Evolutionary conservation across 805 yeast species (phyloP), one percentile per base, ranked within the genome.

Genomic region (Sungouiella blattae): DNA sequence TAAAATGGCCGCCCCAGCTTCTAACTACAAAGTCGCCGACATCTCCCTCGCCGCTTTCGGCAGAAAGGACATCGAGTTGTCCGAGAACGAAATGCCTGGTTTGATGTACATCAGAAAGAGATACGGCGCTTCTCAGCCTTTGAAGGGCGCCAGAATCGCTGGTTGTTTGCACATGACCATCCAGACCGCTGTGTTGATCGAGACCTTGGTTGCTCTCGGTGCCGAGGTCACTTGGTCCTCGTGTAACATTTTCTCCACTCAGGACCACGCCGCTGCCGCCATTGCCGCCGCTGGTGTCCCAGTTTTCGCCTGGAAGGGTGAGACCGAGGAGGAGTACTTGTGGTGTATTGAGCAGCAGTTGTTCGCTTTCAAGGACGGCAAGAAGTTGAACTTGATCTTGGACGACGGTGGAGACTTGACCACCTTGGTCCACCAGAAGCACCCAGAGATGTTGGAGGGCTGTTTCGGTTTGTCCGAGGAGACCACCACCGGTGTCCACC

Each of bases 331-430:
- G 78, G 98, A 91, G 77, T 93, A 91, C 81, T 64, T 79, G 63
- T 91, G 98, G 98, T 91, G 98, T 80, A 87, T 91, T 58, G 97
- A 93, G 77, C 98, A 91, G 77, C 98, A 93, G 78, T 83, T 91
- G 69, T 88, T 85, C 62, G 86, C 98, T 47, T 91, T 91, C 91
- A 91, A 91, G 78, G 96, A 89, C 70, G 82, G 78, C 68, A 79
- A 84, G 78, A 84, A 86, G 73, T 84, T 91, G 69, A 91, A 91
- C 87, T 78, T 91, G 74, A 93, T 91, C 69, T 80, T 91, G 65
- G 98, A 91, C 66, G 98, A 91, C 62, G 98, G 98, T 83, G 98
- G 98, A 67, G 98, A 91, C 68, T 81, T 91, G 68, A 91, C 98
- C 66, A 73, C 95, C 50, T 78, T 91, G 47, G 98, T 93, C 49